These are phyloP conservation scores for Psilocybe subaeruginosa DNA, from an alignment of 768 basidiomycete species.

Conservation along the genomic window DNA sequence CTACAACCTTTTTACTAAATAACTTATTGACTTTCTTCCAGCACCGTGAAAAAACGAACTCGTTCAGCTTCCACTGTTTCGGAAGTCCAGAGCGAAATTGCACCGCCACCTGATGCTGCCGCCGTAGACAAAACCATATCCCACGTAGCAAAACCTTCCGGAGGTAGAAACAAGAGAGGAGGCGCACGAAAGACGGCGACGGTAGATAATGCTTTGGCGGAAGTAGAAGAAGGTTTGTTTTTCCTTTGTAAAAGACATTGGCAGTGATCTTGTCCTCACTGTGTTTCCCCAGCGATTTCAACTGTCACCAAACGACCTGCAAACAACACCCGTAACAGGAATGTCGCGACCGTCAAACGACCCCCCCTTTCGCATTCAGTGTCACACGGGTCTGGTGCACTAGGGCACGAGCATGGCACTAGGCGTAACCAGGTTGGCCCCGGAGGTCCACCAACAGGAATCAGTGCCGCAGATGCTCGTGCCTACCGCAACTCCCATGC, in stretches of 20 bases:
- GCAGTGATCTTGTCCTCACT: not conserved
- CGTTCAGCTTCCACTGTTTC: conserved; percentile 76
- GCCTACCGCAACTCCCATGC: conserved; percentile 82
- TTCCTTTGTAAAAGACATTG: not conserved
- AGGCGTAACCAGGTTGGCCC: conserved; percentile 49
- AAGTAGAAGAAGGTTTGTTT: conserved; percentile 64
- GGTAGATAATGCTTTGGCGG: conserved; percentile 39
- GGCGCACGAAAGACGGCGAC: conserved; percentile 39
- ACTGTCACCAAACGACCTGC: conserved; percentile 37
- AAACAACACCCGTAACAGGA: conserved; percentile 42
- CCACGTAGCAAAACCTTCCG: conserved; percentile 27
- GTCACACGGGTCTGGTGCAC: conserved; percentile 27
- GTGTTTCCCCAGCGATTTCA: not conserved
- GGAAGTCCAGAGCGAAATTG: conserved; percentile 49
- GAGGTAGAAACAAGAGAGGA: conserved; percentile 45
- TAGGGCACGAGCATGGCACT: conserved; percentile 45
- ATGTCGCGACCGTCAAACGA: conserved; percentile 41
- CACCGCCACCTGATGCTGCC: conserved; percentile 47
- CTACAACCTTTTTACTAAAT: not conserved
- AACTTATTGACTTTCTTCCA: conserved; percentile 22
- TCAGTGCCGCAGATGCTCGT: conserved; percentile 53
- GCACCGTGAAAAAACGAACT: conserved; percentile 68
- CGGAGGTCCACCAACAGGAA: conserved; percentile 40
- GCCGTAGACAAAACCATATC: conserved; percentile 28
- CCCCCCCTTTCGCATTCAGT: conserved; percentile 31